Base-by-base conservation (phyloP, 139 green algal genomes). In the Tetraselmis chui region DNA sequence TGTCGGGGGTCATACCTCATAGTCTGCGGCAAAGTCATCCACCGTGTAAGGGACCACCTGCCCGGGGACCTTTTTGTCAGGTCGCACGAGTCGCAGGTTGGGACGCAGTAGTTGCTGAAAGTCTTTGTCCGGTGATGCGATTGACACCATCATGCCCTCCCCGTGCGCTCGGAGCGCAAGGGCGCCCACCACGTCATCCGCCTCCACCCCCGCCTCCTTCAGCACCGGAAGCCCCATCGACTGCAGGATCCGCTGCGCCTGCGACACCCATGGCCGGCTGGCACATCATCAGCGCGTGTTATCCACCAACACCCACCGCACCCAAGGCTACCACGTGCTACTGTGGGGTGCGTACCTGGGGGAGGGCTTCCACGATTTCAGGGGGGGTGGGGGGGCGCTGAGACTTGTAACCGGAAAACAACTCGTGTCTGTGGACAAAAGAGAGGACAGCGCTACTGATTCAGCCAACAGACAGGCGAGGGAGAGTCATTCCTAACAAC, bases 51-150 rank as follows among this genome's bases (percentile, higher is more conserved):
- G 86, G 58, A 29, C 75, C 32, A 30, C 75, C 28, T 59, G 23
- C 2, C 31, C 31, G 1, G 74, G 29, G 0, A 27, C 29, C 82
- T 89, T 89, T 58, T 87, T 88, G n/a, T 82, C 78, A 2, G 85
- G 86, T 23, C 91, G 83, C 79, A 95, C 75, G 45, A 95, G 76
- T 31, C 88, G 85, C 30, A 95, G 30, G 11, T 87, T 83, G 18
- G 87, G 87, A 25, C 80, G 80, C 84, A 95, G 81, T 81, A 95
- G 82, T 88, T 95, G 91, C 80, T 89, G 91, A 79, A 93, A 94
- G 80, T 94, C 91, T 84, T 92, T 94, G 83, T 95, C 92, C 18
- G 89, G 89, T 1, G 90, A 93, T 29, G 87, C 91, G 18, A 95
- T 83, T 23, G 84, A 84, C 23, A 95, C 89, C 1, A 84, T 30